Evolutionary conservation across 345 rosid genomes (phyloP).

Genomic region (Tarenaya hassleriana): DNA sequence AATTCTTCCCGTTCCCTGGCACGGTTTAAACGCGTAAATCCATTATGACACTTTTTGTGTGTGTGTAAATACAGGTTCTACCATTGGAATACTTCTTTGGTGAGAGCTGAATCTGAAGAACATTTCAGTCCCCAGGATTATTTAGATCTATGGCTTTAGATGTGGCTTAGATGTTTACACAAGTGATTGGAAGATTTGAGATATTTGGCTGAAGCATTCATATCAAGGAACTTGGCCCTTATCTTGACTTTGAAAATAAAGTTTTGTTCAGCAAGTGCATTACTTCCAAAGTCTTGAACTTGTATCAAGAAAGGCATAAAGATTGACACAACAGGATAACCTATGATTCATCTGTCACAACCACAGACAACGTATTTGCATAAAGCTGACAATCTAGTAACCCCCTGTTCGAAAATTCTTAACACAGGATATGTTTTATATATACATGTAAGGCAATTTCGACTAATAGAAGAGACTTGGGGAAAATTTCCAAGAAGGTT

Average conservation of each 20-base stretch:
- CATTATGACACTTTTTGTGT: too few species aligned
- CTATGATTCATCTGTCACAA: too few species aligned
- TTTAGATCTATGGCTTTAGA: background rate
- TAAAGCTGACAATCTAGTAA: too few species aligned
- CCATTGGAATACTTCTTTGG: background rate
- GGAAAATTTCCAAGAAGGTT: constrained; percentile 17
- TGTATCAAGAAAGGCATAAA: too few species aligned
- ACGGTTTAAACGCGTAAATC: too few species aligned
- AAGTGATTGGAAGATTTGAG: constrained; percentile 10
- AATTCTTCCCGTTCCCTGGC: constrained; percentile 5
- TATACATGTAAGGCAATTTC: constrained; percentile 20
- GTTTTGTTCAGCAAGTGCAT: constrained; percentile 5
- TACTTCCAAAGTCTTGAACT: too few species aligned
- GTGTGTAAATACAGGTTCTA: constrained; percentile 15
- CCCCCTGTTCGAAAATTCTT: background rate
- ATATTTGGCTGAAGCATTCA: constrained; percentile 17
- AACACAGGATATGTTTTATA: constrained; percentile 25
- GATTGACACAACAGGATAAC: too few species aligned
- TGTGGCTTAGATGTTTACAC: constrained; percentile 12
- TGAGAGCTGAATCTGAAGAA: background rate
- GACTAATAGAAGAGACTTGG: constrained; percentile 15
- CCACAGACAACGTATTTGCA: too few species aligned
- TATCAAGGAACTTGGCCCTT: too few species aligned
- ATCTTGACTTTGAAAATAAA: constrained; percentile 16
- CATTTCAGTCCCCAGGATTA: background rate